A percentile compares a stretch with the other conserved stretches of the same genome.
These are phyloP conservation scores for Aspergillus ruber DNA, from an alignment of 2,329 filamentous ascomycete species.

Conservation along the genomic window DNA sequence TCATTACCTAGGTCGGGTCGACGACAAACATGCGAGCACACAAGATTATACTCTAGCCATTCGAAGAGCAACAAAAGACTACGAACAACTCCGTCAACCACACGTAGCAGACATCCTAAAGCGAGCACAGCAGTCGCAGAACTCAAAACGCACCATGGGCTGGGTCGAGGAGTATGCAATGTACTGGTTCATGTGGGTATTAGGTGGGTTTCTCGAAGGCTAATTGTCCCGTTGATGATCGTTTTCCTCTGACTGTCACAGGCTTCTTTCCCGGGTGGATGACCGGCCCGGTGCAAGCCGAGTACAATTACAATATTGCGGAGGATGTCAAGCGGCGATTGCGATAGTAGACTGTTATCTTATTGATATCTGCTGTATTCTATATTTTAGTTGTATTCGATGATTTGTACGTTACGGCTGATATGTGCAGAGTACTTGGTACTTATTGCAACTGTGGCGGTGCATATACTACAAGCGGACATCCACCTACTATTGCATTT, in stretches of 20 bases:
- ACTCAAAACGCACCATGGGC: conserved; percentile 28
- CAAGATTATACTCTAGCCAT: conserved; percentile 15
- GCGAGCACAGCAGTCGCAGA: conserved; percentile 26
- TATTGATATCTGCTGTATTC: too few species aligned
- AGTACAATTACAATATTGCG: conserved; percentile 21
- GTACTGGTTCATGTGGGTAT: conserved; percentile 32
- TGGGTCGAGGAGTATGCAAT: conserved; percentile 31
- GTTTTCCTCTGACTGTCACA: conserved; percentile 6
- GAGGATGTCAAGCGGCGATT: conserved; percentile 12
- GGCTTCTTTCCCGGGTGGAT: conserved; percentile 19
- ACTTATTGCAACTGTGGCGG: too few species aligned
- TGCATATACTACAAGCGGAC: too few species aligned
- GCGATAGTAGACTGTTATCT: neutral
- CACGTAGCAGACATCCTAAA: conserved; percentile 28
- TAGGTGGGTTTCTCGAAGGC: conserved; percentile 18
- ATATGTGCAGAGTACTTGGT: too few species aligned
- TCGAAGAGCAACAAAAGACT: conserved; percentile 22
- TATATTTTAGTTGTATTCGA: too few species aligned
- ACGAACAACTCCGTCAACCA: conserved; percentile 29
- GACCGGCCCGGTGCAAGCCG: conserved; percentile 7
- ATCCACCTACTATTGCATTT: too few species aligned
- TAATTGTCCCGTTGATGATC: neutral
- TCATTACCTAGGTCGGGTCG: conserved; percentile 19
- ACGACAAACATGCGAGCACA: conserved; percentile 1
- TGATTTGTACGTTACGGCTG: too few species aligned